A percentile compares a stretch with the other conserved stretches of the same genome.
Evolutionary conservation across 208 protist genomes (phyloP).

Genomic region (Leishmania guyanensis): DNA sequence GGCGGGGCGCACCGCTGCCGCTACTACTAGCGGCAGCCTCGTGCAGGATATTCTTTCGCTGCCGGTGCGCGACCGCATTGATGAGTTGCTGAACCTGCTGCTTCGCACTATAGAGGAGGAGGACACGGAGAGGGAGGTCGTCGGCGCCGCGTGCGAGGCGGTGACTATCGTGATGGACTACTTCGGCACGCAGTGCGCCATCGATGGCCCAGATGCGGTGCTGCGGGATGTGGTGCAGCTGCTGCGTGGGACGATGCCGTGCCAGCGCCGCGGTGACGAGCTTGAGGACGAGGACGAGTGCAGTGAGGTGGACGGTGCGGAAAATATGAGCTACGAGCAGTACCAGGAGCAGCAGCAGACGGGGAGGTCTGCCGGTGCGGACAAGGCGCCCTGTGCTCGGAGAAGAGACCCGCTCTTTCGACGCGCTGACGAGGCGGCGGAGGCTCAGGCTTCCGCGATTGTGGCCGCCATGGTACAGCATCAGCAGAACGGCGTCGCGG

Average conservation of each 20-base stretch:
- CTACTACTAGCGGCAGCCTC: neutral
- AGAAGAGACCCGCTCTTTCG: slow-evolving; percentile 30
- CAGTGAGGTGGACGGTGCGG: slow-evolving; percentile 28
- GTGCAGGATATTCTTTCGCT: slow-evolving; percentile 54
- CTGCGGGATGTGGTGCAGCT: slow-evolving; percentile 45
- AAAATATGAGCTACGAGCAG: slow-evolving; percentile 21
- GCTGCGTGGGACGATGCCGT: slow-evolving; percentile 60
- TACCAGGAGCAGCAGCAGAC: slow-evolving; percentile 20
- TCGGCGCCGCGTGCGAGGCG: slow-evolving; percentile 74
- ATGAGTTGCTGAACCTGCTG: slow-evolving; percentile 50
- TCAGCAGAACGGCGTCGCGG: slow-evolving; percentile 17
- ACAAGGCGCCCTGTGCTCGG: slow-evolving; percentile 1
- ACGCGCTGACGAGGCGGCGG: slow-evolving; percentile 21
- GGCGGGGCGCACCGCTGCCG: neutral
- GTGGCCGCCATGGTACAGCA: slow-evolving; percentile 36
- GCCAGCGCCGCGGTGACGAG: slow-evolving; percentile 46
- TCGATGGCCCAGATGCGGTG: slow-evolving; percentile 49
- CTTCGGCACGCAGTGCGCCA: slow-evolving; percentile 67
- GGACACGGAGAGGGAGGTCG: slow-evolving; percentile 76
- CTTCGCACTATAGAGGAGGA: slow-evolving; percentile 52
- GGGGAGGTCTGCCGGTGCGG: slow-evolving; percentile 2
- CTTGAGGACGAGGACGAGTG: slow-evolving; percentile 44
- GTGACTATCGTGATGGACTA: slow-evolving; percentile 62
- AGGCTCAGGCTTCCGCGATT: slow-evolving; percentile 32
- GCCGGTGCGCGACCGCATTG: slow-evolving; percentile 49